Evolutionary conservation across 1,284 basidiomycete genomes (phyloP).

Genomic region (Malassezia nana): DNA sequence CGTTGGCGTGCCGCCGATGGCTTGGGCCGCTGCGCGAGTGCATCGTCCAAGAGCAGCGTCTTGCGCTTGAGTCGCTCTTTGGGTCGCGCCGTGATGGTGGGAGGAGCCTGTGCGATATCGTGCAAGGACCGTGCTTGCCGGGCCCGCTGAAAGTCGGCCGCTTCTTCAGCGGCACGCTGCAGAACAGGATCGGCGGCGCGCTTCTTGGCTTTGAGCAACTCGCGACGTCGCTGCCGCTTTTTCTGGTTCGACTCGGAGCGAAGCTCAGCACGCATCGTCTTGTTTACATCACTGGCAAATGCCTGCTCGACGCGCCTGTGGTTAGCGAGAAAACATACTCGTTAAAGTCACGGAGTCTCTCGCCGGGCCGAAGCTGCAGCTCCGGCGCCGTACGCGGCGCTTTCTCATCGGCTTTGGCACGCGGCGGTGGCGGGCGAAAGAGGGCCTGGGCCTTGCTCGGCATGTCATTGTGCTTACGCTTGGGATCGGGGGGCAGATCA

Average conservation of each 20-base stretch:
- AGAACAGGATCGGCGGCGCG: not conserved
- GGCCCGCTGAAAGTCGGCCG: conserved; percentile 4
- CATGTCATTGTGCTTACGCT: conserved; percentile 21
- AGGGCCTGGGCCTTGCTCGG: conserved; percentile 36
- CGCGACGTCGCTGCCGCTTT: conserved; percentile 25
- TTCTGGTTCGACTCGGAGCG: conserved; percentile 27
- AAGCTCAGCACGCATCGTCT: conserved; percentile 24
- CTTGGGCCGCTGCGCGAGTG: conserved; percentile 11
- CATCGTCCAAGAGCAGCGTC: not conserved
- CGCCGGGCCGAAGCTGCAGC: conserved; percentile 35
- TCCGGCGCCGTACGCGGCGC: conserved; percentile 3
- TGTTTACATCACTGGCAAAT: conserved; percentile 27
- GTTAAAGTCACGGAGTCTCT: conserved; percentile 39
- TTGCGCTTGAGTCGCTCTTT: conserved; percentile 21
- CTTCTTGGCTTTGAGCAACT: conserved; percentile 12
- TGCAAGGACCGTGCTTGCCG: conserved; percentile 18
- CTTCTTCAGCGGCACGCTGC: conserved; percentile 2
- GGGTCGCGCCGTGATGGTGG: conserved; percentile 31
- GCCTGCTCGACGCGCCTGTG: conserved; percentile 29
- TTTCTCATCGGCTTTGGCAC: conserved; percentile 18
- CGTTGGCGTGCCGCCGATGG: conserved; percentile 35
- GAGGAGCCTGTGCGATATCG: conserved; percentile 37
- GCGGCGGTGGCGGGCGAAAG: conserved; percentile 21
- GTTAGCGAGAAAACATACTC: conserved; percentile 7
- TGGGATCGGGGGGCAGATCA: conserved; percentile 22